Base-by-base conservation (phyloP, 2,329 filamentous ascomycete species). In the Fusarium keratoplasticum region DNA sequence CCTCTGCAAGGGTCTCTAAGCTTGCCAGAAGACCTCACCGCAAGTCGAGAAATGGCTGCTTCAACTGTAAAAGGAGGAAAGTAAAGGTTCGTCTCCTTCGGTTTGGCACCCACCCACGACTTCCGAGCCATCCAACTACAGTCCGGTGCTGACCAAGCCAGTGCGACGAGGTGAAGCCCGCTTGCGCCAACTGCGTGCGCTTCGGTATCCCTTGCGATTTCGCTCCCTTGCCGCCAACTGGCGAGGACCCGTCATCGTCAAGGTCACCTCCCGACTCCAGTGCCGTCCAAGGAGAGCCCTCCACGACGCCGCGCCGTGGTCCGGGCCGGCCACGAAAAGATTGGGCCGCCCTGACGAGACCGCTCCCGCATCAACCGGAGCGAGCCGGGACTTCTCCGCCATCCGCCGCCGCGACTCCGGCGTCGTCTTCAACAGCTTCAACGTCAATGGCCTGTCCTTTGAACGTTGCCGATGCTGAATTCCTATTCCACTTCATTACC, bases 91-190 rank as follows among this genome's bases (percentile, higher is more conserved):
- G 72, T 69, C 36, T 29, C 47, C 62, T 25, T 31, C 13, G 20
- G 18, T 55, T 59, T 22, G 3, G 16, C 58, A 33, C 14, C 27
- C 31, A 38, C 22, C 31, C 50, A 50, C 25, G 13, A 18, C 29
- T 44, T 29, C 66, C 64, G 35, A 35, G 60, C 54, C 22, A 54
- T 57, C 60, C 55, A 35, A 31, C 61, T n/a, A 14, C 62, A 52
- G n/a, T 35, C 31, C n/a, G 27, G 31, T 65, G 58, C 71, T 76
- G 65, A 76, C 69, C 36, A 61, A 38, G 9, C 42, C 44, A 81
- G 80, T 81, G 80, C 55, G 78, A 80, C 68, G 80, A 81, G 71
- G 76, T 79, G 38, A 80, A 79, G 69, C 80, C 80, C 16, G 73
- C 77, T 27, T 81, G 80, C 66, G 73, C 73, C 57, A 81, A 80